Evolutionary conservation across 805 yeast species (phyloP), one percentile per base, ranked within the genome.

Genomic region (Kockiozyma suomiensis): DNA sequence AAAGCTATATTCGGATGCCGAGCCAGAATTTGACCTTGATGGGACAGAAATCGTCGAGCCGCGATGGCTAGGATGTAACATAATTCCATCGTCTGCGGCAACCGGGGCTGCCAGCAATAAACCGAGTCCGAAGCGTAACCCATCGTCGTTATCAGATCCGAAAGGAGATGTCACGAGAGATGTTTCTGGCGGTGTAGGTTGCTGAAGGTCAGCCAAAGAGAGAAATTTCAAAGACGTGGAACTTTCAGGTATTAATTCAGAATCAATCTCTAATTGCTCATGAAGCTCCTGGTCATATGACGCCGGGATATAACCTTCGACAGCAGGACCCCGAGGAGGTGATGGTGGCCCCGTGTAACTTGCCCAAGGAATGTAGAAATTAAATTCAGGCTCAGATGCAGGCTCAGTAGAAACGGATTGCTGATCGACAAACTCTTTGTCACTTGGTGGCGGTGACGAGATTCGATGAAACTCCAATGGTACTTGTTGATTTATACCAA

Each of bases 181-280:
- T 7, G 50, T 19, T 2, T n/a, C 50, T 2, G 38, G 38, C 30
- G 8, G 46, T 21, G 5, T 21, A 10, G 46, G 46, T n/a, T 32
- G 50, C 8, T 47, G 38, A 30, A 47, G 50, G 32, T 47, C 50
- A n/a, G 50, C 50, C 26, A 32, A 17, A 1, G 50, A 47, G 2
- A 40, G 32, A 21, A n/a, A 47, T 47, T n/a, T 3, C 8, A 47
- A 23, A n/a, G 38, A 17, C 15, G 3, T 12, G 6, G 26, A 7
- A 4, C 3, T 4, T 5, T 32, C 4, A 6, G 17, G 23, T 5
- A 17, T 17, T 30, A n/a, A 3, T 47, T 47, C 50, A 5, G 40
- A 32, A 32, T 47, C 40, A 32, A 30, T 30, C 13, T 47, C 40
- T 17, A 15, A 15, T 19, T 47, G 50, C 50, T 47, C 50, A n/a